These are phyloP conservation scores for Eremomyces bilateralis DNA, from an alignment of 495 filamentous ascomycete species.

Conservation along the genomic window DNA sequence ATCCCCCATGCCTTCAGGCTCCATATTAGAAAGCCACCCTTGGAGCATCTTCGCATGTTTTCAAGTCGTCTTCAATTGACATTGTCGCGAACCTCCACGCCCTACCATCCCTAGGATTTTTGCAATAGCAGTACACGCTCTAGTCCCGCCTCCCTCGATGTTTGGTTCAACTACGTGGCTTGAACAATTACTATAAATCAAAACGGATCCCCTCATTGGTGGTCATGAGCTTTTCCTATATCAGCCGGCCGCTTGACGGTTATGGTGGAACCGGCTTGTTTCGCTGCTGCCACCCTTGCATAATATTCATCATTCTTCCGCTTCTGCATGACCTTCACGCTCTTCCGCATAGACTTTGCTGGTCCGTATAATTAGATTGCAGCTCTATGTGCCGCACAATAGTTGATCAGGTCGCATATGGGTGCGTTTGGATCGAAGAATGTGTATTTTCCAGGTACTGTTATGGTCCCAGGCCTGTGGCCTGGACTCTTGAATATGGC, in stretches of 20 bases:
- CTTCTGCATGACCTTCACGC: constrained; percentile 2
- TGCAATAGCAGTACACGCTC: constrained; percentile 14
- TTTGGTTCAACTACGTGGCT: constrained; percentile 5
- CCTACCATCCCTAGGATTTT: constrained; percentile 9
- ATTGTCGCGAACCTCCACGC: constrained; percentile 10
- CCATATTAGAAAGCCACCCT: not conserved
- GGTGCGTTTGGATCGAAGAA: constrained; percentile 4
- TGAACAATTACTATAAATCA: constrained; percentile 14
- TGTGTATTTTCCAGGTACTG: constrained; percentile 16
- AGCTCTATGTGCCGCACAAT: constrained; percentile 7
- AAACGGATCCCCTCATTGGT: constrained; percentile 6
- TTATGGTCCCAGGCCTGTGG: too few species aligned
- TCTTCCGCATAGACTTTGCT: constrained; percentile 7
- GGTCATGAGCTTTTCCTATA: constrained; percentile 7
- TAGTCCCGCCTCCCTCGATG: constrained; percentile 3
- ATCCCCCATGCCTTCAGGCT: too few species aligned
- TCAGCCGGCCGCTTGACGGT: constrained; percentile 6
- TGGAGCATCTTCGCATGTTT: constrained; percentile 10
- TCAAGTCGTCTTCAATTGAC: constrained; percentile 9
- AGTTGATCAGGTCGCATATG: constrained; percentile 8
- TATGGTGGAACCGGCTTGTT: not conserved
- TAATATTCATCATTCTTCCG: constrained; percentile 1
- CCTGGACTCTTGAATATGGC: too few species aligned
- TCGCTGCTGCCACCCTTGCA: constrained; percentile 1
- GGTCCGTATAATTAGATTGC: constrained; percentile 11